Conservation (phyloP, 2,329 filamentous ascomycete species). For the Chrysosporium keratinophilum region DNA sequence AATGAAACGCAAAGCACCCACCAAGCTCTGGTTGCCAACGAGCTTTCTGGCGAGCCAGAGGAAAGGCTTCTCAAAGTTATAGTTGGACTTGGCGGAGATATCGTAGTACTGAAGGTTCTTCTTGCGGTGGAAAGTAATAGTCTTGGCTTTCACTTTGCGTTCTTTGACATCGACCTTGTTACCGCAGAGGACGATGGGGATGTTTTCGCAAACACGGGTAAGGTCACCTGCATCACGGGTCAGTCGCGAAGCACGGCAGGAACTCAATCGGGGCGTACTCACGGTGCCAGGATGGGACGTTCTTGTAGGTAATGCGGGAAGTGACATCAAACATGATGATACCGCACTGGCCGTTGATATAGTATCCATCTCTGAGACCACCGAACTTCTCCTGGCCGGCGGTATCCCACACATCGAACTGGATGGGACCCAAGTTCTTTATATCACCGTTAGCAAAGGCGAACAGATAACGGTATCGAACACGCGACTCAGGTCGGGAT, state of each 20-base stretch:
- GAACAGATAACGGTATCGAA: not conserved
- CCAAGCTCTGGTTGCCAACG: constrained; percentile 79
- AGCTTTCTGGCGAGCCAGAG: constrained; percentile 99
- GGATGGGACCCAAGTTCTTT: constrained; percentile 84
- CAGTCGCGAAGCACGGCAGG: constrained; percentile 4
- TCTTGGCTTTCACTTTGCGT: constrained; percentile 99
- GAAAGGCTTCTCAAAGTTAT: constrained; percentile 93
- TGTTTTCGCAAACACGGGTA: constrained; percentile 96
- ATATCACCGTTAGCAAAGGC: constrained; percentile 6
- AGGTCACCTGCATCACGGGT: constrained; percentile 61
- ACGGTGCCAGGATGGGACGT: constrained; percentile 99
- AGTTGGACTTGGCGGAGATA: constrained; percentile 92
- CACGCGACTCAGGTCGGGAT: constrained; percentile 16
- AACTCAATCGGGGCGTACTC: constrained; percentile 39
- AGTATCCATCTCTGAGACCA: constrained; percentile 98
- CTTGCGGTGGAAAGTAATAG: constrained; percentile 99
- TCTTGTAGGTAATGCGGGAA: constrained; percentile 91
- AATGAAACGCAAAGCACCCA: constrained; percentile 39
- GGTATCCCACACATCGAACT: constrained; percentile 99
- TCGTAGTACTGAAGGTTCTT: constrained; percentile 99
- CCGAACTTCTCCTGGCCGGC: constrained; percentile 98
- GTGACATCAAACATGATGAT: constrained; percentile 99
- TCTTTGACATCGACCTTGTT: constrained; percentile 99
- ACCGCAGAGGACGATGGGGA: constrained; percentile 93
- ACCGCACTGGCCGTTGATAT: constrained; percentile 97